A percentile compares a stretch with the other conserved stretches of the same genome.
These are phyloP conservation scores for Tuber magnatum DNA, from an alignment of 495 filamentous ascomycete genomes.

Conservation along the genomic window DNA sequence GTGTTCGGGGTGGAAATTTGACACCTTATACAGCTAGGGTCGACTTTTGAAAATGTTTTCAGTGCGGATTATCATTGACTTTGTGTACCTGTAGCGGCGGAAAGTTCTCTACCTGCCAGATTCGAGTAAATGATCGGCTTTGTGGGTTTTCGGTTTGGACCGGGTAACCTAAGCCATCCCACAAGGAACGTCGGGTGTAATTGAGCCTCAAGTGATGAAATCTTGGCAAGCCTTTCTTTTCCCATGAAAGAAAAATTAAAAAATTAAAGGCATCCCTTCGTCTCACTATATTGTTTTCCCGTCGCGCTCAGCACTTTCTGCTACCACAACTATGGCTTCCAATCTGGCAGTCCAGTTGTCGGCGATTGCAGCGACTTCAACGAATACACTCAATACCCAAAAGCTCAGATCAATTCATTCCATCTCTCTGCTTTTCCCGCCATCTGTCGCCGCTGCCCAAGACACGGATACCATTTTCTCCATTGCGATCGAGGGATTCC, in stretches of 20 bases:
- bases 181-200: background rate
- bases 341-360: conserved; percentile 73
- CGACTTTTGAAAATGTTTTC: background rate
- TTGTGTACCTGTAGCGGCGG: background rate
- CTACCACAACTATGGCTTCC: conserved; percentile 55
- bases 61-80: background rate
- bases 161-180: background rate
- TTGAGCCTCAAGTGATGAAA: conserved; percentile 10
- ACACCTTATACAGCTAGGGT: background rate
- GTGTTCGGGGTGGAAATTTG: background rate
- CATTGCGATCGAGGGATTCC: conserved; percentile 78
- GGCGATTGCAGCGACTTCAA: conserved; percentile 68
- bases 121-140: background rate
- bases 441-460: conserved; percentile 69
- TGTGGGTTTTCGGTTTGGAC: background rate
- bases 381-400: conserved; percentile 75
- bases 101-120: background rate
- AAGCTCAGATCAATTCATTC: conserved; percentile 81
- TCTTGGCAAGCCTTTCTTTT: conserved; percentile 21
- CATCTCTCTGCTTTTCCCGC: conserved; percentile 85
- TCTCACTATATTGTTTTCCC: conserved; percentile 4
- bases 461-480: conserved; percentile 81
- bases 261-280: background rate
- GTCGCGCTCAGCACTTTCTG: conserved; percentile 1
- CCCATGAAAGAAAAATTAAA: conserved; percentile 6